These are phyloP conservation scores for Parachaetomium inaequale DNA, from an alignment of 495 filamentous ascomycete species.

Conservation along the genomic window DNA sequence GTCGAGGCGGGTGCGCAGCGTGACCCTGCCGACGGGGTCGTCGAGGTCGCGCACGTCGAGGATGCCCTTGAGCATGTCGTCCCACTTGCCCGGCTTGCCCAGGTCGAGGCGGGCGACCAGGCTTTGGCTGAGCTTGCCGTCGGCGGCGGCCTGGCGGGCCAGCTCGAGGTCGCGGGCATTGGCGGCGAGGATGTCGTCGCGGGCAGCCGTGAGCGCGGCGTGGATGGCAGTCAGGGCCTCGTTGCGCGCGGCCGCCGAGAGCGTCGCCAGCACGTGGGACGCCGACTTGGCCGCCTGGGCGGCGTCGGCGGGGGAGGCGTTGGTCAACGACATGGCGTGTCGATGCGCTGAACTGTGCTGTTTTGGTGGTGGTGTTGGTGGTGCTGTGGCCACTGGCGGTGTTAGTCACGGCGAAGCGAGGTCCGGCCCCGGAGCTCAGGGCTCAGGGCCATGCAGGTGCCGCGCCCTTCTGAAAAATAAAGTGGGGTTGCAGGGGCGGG, in stretches of 20 bases:
- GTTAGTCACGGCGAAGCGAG: constrained; percentile 15
- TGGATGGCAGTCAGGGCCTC: constrained; percentile 81
- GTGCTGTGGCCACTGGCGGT: not conserved
- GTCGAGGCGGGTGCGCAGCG: constrained; percentile 80
- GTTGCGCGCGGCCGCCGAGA: constrained; percentile 66
- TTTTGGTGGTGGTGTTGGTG: not conserved
- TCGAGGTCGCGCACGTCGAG: constrained; percentile 79
- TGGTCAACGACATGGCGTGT: constrained; percentile 67
- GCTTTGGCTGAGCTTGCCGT: constrained; percentile 74
- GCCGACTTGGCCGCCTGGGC: constrained; percentile 67
- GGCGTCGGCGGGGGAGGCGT: constrained; percentile 61
- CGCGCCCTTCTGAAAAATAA: constrained; percentile 9
- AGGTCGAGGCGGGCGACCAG: constrained; percentile 90
- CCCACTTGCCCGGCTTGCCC: constrained; percentile 81
- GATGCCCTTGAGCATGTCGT: constrained; percentile 97
- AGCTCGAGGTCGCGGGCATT: constrained; percentile 76
- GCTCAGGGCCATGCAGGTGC: not conserved
- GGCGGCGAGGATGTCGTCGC: constrained; percentile 73
- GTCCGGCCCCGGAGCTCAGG: constrained; percentile 11
- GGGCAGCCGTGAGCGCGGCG: constrained; percentile 60
- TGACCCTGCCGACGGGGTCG: constrained; percentile 89
- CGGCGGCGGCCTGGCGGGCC: constrained; percentile 66
- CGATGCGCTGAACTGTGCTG: not conserved
- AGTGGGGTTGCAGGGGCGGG: constrained; percentile 5
- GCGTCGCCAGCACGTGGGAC: constrained; percentile 64